These are phyloP conservation scores for Exophiala mesophila DNA, from an alignment of 2,329 filamentous ascomycete genomes.

Conservation along the genomic window DNA sequence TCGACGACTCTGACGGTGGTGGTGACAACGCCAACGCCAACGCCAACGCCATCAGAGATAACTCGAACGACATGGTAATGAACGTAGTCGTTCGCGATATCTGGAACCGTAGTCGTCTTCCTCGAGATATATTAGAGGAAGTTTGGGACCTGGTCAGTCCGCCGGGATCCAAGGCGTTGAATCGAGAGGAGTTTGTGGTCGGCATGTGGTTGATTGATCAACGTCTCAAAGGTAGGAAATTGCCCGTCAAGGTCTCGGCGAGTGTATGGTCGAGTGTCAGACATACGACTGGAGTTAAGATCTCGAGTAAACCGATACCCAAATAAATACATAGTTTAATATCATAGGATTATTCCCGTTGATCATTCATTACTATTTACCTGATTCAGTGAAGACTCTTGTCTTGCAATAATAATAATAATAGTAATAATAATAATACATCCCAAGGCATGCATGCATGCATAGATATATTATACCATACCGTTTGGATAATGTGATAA, in stretches of 20 bases:
- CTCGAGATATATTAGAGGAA: conserved; percentile 35
- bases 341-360: no score
- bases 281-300: conserved; percentile 37
- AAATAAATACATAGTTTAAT: no score
- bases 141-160: conserved; percentile 43
- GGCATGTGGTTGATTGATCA: conserved; percentile 50
- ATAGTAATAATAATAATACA: no score
- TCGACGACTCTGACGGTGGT: background rate
- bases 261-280: conserved; percentile 46
- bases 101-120: conserved; percentile 44
- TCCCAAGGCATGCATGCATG: no score
- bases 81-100: conserved; percentile 46
- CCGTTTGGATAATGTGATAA: no score
- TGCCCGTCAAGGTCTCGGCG: conserved; percentile 41
- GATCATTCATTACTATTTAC: no score
- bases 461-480: no score
- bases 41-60: conserved; percentile 10
- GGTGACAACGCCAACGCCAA: conserved; percentile 11
- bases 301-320: conserved; percentile 16
- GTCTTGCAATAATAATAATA: no score
- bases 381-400: no score
- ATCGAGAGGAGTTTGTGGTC: conserved; percentile 45
- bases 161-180: conserved; percentile 33
- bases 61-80: conserved; percentile 30
- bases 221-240: conserved; percentile 43